Base-by-base conservation (phyloP, 2,329 filamentous ascomycete species). In the Septoria linicola region DNA sequence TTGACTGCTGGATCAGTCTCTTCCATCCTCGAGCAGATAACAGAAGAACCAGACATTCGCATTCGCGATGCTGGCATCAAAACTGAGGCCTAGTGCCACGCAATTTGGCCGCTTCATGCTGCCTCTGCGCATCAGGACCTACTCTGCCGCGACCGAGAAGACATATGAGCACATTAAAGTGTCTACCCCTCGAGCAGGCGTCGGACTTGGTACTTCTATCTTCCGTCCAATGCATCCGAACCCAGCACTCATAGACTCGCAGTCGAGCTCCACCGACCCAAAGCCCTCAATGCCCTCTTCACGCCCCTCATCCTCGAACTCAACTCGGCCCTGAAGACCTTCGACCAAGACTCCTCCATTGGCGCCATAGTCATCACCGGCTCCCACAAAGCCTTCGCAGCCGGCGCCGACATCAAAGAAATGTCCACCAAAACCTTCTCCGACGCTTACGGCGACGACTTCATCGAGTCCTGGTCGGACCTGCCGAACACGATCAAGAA, bases 341-440 rank as follows among this genome's bases (percentile, higher is more conserved):
- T 91, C 73, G 87, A 92, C 66, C 71, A 78, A 41, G 83, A 87
- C 57, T 78, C 84, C 50, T 77, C 80, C 25, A 85, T 90, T 59
- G 81, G 82, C 8, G 86, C 85, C 62, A 89, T 95, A 63, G 73
- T 99, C 53, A 78, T 99, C 52, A 96, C 93, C 1, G 93, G 93
- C 49, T 95, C 87, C 39, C 79, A 89, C 60, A 89, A 86, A 72
- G 91, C 92, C 35, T 99, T 96, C 68, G 92, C 92, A 69, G 92
- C 93, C 37, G 93, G 93, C 44, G 93, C 93, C 55, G 93, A 99
- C 72, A 99, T 99, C 77, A 97, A 97, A 73, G 93, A 99, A 74
- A 99, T 99, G 93, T 88, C 89, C 23, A 85, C 89, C 54, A 82
- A 96, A 32, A 91, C 85, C 49, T 99, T 99, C 74, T 82, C 88